A percentile compares a stretch with the other conserved stretches of the same genome.
phyloP scores from a whole-genome alignment of 106 monocot species.

The Triglochin maritima region DNA sequence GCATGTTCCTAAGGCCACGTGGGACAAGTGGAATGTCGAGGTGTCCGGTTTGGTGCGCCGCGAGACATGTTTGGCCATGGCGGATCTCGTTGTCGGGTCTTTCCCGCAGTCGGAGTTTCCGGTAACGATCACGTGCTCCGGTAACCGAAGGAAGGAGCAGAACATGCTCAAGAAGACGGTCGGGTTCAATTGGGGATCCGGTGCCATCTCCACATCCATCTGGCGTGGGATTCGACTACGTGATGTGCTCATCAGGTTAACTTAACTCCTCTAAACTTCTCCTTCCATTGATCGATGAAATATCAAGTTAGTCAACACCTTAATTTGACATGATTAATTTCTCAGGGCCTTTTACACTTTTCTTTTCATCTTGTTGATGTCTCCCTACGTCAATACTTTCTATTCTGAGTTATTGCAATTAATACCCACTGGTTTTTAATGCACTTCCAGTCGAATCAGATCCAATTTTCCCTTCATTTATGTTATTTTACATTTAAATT shows the following conservation, averaged over 20 bases:
- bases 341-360: no score
- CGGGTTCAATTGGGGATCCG: slow-evolving; percentile 89
- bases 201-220: slow-evolving; percentile 58
- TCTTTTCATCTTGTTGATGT: no score
- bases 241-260: slow-evolving; percentile 53
- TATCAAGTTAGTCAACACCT: no score
- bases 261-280: neutral
- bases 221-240: slow-evolving; percentile 70
- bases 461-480: no score
- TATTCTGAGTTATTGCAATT: no score
- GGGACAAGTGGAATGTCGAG: slow-evolving; percentile 49
- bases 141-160: slow-evolving; percentile 91
- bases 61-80: slow-evolving; percentile 44
- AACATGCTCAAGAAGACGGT: slow-evolving; percentile 73
- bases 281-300: no score
- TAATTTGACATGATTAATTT: no score
- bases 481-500: no score
- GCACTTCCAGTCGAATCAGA: no score
- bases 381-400: no score
- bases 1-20: slow-evolving; percentile 44
- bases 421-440: no score
- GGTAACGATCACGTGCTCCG: slow-evolving; percentile 82
- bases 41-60: slow-evolving; percentile 50
- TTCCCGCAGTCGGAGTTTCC: slow-evolving; percentile 50
- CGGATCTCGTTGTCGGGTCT: slow-evolving; percentile 24